Evolutionary conservation across 257 asterid species (phyloP), one percentile per base, ranked within the genome.

Genomic region (Cruciata laevipes): DNA sequence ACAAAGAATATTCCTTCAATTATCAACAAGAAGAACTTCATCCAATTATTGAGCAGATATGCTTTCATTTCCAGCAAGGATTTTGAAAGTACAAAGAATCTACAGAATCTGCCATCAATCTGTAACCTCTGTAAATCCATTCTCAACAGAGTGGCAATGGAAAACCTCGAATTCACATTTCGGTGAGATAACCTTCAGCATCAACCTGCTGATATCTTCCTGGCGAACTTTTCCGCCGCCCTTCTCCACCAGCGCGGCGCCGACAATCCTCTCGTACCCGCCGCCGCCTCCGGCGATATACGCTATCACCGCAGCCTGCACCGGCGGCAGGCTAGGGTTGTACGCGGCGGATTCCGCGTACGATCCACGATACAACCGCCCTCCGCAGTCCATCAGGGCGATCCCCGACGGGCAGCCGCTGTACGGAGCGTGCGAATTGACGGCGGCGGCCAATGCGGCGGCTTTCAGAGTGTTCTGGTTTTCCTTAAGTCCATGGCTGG

Each of bases 301-400:
- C 1, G 91, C 90, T 66, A 83, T 87, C 83, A 92, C 55, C 30
- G 98, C 97, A 35, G 89, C 87, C 75, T 92, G 98, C 9, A 84
- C 83, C 51, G 98, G 98, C 33, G 95, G 93, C 6, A 92, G 63
- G 63, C 93, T 92, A 37, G 97, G 98, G 69, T 92, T 92, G 71
- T 84, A 89, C 0, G 98, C 98, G 0, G 98, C 97, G 7, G 98
- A 92, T 51, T 92, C 97, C 9, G 75, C 71, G 61, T 89, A 92
- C 6, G 91, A 86, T 2, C 98, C 98, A 40, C 56, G 81, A 62
- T 83, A 84, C 52, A 89, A 78, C 47, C 78, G 85, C 24, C 98
- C 98, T 25, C 87, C 91, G 61, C 77, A 76, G 74, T 89, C 98
- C 90, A 89, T 85, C 74, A 92, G 63, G 18, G 97, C 95, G 16